Base-by-base conservation (phyloP, 1,284 basidiomycete genomes). In the Cryptococcus sp. region DNA sequence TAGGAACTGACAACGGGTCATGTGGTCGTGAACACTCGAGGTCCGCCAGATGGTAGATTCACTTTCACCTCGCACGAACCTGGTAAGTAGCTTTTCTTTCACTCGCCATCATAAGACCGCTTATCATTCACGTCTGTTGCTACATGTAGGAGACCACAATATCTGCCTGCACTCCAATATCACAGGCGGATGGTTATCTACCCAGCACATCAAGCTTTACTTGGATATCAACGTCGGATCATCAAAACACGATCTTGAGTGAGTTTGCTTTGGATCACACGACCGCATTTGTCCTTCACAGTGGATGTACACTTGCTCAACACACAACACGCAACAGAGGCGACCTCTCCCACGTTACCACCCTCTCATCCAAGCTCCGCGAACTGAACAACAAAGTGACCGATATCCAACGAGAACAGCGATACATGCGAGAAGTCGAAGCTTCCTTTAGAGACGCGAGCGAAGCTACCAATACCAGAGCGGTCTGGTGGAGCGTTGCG, bases 21-120 rank as follows among this genome's bases (percentile, higher is more conserved):
- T 41, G 52, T 51, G 8, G 89, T 95, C 29, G 92, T 93, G 43
- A 89, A 89, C 68, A 93, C 93, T 3, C 87, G 87, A 17, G 96
- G 95, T 0, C 89, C 93, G 6, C 82, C 87, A 7, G 89, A 96
- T 55, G 90, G 95, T 49, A 87, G 87, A 63, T 99, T 99, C 80
- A 98, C 95, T 0, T 99, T 99, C 75, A 96, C 95, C 19, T 94
- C 93, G 2, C 92, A 97, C 78, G 92, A 95, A 63, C 85, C 93
- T 17, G 74, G 75, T 73, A 45, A 52, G 70, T 66, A 6, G 8
- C 49, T 8, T 13, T 41, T 50, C 10, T 40, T 16, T 39, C 34
- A 19, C 47, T 40, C 46, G 49, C 40, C 52, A 39, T n/a, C 26
- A 11, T 34, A 16, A 0, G 17, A 23, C 16, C 41, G 40, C 48